Conservation (phyloP, 441 rosid genomes). For the Adansonia madagascariensis region DNA sequence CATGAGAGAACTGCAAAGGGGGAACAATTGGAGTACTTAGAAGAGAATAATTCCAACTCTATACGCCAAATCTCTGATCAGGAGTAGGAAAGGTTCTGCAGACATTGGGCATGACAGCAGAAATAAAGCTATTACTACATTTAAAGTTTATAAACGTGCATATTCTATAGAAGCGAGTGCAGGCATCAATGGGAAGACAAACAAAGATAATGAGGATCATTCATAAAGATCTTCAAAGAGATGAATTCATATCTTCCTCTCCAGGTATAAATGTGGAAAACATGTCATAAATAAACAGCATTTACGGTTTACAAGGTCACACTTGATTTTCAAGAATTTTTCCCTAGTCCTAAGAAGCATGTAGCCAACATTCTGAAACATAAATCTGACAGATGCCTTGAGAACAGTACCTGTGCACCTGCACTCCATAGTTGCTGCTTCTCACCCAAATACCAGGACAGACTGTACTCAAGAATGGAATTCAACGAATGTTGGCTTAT, state of each 20-base stretch:
- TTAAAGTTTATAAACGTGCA: not conserved
- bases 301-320: not conserved
- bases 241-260: not conserved
- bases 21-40: not conserved
- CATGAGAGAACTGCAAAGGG: not conserved
- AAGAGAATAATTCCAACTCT: not conserved
- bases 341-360: no score
- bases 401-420: slow-evolving; percentile 82
- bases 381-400: slow-evolving; percentile 1
- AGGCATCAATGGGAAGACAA: slow-evolving; percentile 5
- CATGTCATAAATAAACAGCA: not conserved
- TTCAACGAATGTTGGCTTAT: slow-evolving; percentile 49
- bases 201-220: not conserved
- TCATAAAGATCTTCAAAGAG: slow-evolving; percentile 12
- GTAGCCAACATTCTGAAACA: not conserved
- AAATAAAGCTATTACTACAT: slow-evolving; percentile 6
- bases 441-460: slow-evolving; percentile 70
- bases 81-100: slow-evolving; percentile 8
- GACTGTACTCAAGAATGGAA: slow-evolving; percentile 53
- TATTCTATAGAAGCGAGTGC: not conserved
- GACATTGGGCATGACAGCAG: not conserved
- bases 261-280: not conserved
- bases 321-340: not conserved
- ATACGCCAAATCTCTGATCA: not conserved
- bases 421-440: slow-evolving; percentile 59